Evolutionary conservation across 75 land plant genomes (phyloP), one percentile per base, ranked within the genome.

Genomic region (Picea sitchensis): DNA sequence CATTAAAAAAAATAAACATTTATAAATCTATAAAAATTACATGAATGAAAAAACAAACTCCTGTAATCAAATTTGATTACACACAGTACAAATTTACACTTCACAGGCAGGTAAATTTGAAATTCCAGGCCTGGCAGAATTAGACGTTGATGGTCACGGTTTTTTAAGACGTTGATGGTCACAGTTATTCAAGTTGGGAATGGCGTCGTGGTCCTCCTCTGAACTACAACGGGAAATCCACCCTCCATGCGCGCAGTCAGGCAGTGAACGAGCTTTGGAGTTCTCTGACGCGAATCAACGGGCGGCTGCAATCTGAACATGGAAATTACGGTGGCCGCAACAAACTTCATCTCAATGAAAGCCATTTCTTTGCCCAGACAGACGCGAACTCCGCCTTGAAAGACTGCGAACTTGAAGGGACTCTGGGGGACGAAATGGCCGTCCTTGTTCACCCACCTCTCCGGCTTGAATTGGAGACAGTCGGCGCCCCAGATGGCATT

Each of bases 311-410:
- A 77, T 9, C 47, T 72, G 77, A 71, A 87, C 5, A 65, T 59
- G 26, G 47, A 20, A 47, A 87, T 8, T 0, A 87, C 51, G 0
- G 87, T 65, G 26, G 83, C 76, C 0, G 78, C 87, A 5, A 78
- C 83, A 1, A 64, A 67, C 38, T 87, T 87, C 87, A 87, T 85
- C 20, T 77, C 78, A 15, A 87, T 32, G 31, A 76, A 85, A 14
- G 88, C 88, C 63, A 86, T 51, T 36, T 86, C 88, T 78, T 87
- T 87, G 3, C 88, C 88, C 12, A 87, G 58, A 57, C 88, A 87
- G n/a, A 82, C 7, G 14, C 88, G 87, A 1, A 77, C 81, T 2
- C 67, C 67, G 67, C 32, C 67, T 30, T 83, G 84, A n/a, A 83
- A 83, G 3, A 75, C 36, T 3, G 82, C 9, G 61, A 80, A 83